phyloP scores from a whole-genome alignment of 2,329 filamentous ascomycete genomes.

The Ophiocordyceps sinensis region DNA sequence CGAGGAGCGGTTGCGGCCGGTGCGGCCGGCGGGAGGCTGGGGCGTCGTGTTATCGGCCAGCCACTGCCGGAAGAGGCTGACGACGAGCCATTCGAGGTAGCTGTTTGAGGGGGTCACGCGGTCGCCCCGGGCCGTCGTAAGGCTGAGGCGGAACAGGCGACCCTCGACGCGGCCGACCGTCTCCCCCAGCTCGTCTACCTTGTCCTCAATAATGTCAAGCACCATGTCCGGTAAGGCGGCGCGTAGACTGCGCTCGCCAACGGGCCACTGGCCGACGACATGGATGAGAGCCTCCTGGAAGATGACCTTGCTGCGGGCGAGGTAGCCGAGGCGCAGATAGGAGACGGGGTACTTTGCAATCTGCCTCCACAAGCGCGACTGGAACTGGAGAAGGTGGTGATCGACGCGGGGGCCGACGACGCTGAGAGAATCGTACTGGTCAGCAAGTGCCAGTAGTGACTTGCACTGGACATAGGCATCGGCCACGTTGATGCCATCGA shows the following conservation, averaged over 20 bases:
- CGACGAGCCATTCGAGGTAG: slow-evolving; percentile 80
- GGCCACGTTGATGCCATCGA: slow-evolving; percentile 80
- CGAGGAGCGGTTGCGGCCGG: slow-evolving; percentile 11
- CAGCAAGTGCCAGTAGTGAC: slow-evolving; percentile 72
- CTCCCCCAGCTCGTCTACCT: slow-evolving; percentile 83
- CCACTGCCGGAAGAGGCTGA: slow-evolving; percentile 85
- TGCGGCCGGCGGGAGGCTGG: slow-evolving; percentile 25
- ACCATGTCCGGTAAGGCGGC: slow-evolving; percentile 59
- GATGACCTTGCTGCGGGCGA: slow-evolving; percentile 70
- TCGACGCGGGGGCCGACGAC: slow-evolving; percentile 84
- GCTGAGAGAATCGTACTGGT: slow-evolving; percentile 81
- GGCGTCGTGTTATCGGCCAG: slow-evolving; percentile 79
- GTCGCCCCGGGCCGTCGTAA: slow-evolving; percentile 69
- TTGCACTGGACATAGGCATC: slow-evolving; percentile 92
- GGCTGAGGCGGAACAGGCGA: slow-evolving; percentile 64
- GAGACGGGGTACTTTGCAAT: slow-evolving; percentile 91
- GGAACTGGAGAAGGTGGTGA: slow-evolving; percentile 86
- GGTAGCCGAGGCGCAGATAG: slow-evolving; percentile 79
- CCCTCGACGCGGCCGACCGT: slow-evolving; percentile 66
- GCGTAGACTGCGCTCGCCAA: slow-evolving; percentile 62
- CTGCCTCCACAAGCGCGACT: slow-evolving; percentile 83
- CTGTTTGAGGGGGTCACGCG: slow-evolving; percentile 64
- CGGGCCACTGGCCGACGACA: slow-evolving; percentile 87
- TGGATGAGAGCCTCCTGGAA: slow-evolving; percentile 83
- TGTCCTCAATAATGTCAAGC: slow-evolving; percentile 84